A percentile compares a stretch with the other conserved stretches of the same genome.
Evolutionary conservation across 192 early-diverging fungal genomes (phyloP).

Genomic region (Coemansia sp.): DNA sequence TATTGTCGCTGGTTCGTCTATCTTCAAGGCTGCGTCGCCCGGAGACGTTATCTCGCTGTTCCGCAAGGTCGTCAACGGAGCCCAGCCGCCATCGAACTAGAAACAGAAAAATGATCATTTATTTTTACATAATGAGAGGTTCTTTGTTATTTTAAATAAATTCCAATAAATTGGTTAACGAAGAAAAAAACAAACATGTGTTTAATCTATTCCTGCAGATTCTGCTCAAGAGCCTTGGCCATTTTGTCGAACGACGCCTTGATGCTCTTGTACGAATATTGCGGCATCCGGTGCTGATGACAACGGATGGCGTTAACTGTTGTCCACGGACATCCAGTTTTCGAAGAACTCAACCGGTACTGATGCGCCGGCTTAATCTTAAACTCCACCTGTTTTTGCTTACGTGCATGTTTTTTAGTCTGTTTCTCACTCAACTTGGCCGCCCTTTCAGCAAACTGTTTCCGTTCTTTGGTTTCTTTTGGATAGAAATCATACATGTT

Average conservation of each 20-base stretch:
- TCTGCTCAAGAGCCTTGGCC: background rate
- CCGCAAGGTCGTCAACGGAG: constrained; percentile 44
- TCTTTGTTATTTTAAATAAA: no score
- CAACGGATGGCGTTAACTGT: background rate
- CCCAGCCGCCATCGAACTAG: constrained; percentile 5
- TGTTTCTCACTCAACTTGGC: no score
- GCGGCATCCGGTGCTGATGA: background rate
- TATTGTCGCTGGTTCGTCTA: constrained; percentile 91
- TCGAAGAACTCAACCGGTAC: background rate
- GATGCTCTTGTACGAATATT: background rate
- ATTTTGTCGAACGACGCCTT: background rate
- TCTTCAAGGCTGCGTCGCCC: constrained; percentile 79
- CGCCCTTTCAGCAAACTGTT: no score
- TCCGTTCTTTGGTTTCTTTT: no score
- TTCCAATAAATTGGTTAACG: no score
- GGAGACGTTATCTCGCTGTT: constrained; percentile 66
- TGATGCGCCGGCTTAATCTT: background rate
- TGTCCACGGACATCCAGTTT: background rate
- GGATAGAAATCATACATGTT: background rate
- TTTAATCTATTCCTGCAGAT: background rate
- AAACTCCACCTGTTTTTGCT: background rate
- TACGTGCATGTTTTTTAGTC: no score
- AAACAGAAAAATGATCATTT: no score
- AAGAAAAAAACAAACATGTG: no score
- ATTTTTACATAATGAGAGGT: no score